A percentile compares a stretch with the other conserved stretches of the same genome.
Evolutionary conservation across 2,329 filamentous ascomycete genomes (phyloP).

Genomic region (Alternaria arbusti): DNA sequence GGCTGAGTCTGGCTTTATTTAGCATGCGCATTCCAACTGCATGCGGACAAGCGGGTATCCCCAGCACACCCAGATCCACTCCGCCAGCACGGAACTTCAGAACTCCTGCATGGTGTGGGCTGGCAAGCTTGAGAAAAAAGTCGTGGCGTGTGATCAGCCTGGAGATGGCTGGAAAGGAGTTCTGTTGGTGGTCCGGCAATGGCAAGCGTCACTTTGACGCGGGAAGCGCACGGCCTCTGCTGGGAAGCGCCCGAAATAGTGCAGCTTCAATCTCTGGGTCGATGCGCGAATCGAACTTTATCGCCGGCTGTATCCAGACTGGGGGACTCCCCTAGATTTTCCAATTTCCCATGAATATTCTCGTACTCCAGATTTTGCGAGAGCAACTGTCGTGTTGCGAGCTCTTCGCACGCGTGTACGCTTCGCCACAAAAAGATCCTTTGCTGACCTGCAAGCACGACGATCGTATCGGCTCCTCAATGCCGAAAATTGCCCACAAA

Average conservation of each 20-base stretch:
- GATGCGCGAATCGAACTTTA: not conserved
- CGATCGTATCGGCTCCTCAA: slow-evolving; percentile 15
- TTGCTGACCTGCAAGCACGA: not conserved
- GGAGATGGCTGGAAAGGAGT: slow-evolving; percentile 3
- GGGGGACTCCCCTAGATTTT: not conserved
- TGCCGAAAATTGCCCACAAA: slow-evolving; percentile 1
- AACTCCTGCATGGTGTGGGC: not conserved
- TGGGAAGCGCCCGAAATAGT: not conserved
- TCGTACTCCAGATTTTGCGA: not conserved
- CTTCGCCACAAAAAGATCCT: not conserved
- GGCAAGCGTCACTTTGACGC: slow-evolving; percentile 8
- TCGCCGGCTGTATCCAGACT: not conserved
- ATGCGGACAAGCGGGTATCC: slow-evolving; percentile 5
- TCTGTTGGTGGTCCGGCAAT: slow-evolving; percentile 1
- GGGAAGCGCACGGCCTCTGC: slow-evolving; percentile 7
- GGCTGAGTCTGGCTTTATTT: slow-evolving; percentile 19
- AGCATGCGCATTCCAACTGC: slow-evolving; percentile 5
- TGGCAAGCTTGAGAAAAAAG: not conserved
- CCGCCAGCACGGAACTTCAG: not conserved
- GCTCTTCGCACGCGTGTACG: not conserved
- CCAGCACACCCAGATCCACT: slow-evolving; percentile 11
- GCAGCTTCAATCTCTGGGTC: not conserved
- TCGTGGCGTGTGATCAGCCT: not conserved
- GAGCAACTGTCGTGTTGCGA: not conserved
- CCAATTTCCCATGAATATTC: not conserved